These are phyloP conservation scores for Colletotrichum cereale DNA, from an alignment of 2,329 filamentous ascomycete genomes.

Conservation along the genomic window DNA sequence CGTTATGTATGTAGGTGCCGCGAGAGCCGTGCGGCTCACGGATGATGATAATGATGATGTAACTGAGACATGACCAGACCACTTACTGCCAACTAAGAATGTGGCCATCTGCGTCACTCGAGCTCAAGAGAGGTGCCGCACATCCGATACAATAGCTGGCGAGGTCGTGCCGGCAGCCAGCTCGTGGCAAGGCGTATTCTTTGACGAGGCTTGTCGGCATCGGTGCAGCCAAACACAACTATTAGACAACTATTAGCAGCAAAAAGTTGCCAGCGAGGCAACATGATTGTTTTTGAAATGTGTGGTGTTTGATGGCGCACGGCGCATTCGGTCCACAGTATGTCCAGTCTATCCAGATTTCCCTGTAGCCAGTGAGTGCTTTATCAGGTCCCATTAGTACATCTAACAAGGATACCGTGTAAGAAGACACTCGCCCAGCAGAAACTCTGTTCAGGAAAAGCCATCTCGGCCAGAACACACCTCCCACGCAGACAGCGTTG, in stretches of 20 bases:
- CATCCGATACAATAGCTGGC: background rate
- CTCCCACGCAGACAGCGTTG: background rate
- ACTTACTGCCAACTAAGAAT: background rate
- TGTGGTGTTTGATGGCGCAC: no score
- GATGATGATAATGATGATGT: background rate
- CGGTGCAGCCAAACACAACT: no score
- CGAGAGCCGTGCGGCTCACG: background rate
- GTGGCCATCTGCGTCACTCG: background rate
- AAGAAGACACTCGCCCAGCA: background rate
- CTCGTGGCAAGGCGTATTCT: background rate
- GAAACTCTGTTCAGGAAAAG: background rate
- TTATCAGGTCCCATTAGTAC: background rate
- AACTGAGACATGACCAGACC: background rate
- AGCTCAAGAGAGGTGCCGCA: background rate
- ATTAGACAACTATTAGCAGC: no score
- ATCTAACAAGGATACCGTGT: fast-evolving
- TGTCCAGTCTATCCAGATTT: background rate
- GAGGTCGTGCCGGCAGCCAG: background rate
- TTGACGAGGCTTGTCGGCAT: no score
- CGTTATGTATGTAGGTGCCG: background rate
- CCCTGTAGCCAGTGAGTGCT: background rate
- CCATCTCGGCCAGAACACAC: background rate
- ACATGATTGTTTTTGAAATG: no score
- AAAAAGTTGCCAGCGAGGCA: no score
- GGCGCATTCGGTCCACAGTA: no score